Evolutionary conservation across 139 green algal species (phyloP).

Genomic region (Astrephomene gubernaculifera): DNA sequence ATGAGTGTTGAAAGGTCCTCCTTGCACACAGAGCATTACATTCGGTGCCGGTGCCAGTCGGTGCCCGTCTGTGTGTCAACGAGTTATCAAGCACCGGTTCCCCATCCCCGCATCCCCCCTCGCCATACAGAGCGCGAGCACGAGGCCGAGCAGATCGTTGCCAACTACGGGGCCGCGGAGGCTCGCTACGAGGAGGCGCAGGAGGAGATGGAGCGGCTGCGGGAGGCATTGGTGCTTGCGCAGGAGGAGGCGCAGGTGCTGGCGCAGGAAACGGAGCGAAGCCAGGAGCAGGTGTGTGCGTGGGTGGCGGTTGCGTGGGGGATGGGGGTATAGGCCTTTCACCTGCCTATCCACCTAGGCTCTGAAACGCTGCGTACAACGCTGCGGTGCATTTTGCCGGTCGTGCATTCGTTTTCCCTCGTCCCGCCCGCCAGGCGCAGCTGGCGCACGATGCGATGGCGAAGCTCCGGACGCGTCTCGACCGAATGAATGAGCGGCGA

Average conservation of each 20-base stretch:
- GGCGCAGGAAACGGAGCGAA: not conserved
- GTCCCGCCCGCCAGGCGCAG: slow-evolving; percentile 1
- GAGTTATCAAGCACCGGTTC: too few species aligned
- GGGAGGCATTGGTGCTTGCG: not conserved
- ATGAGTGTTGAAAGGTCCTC: too few species aligned
- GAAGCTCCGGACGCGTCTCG: slow-evolving; percentile 14
- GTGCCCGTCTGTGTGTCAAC: too few species aligned
- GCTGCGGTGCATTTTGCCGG: too few species aligned
- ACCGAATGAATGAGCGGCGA: slow-evolving; percentile 7
- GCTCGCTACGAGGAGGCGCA: not conserved
- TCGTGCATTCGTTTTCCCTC: too few species aligned
- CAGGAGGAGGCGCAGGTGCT: not conserved
- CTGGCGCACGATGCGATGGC: slow-evolving; percentile 7
- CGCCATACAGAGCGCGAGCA: slow-evolving; percentile 33
- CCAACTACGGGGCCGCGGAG: slow-evolving; percentile 2
- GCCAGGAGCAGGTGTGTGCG: slow-evolving; percentile 22
- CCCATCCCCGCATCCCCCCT: too few species aligned
- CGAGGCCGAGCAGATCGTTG: slow-evolving; percentile 39
- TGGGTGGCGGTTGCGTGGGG: too few species aligned
- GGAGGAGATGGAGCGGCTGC: not conserved
- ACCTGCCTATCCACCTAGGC: too few species aligned
- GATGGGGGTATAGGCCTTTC: too few species aligned
- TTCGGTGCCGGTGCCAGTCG: too few species aligned
- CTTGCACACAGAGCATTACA: too few species aligned
- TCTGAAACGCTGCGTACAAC: too few species aligned